Evolutionary conservation across 192 early-diverging fungal species (phyloP), one percentile per base, ranked within the genome.

Genomic region (Thamnidium elegans): DNA sequence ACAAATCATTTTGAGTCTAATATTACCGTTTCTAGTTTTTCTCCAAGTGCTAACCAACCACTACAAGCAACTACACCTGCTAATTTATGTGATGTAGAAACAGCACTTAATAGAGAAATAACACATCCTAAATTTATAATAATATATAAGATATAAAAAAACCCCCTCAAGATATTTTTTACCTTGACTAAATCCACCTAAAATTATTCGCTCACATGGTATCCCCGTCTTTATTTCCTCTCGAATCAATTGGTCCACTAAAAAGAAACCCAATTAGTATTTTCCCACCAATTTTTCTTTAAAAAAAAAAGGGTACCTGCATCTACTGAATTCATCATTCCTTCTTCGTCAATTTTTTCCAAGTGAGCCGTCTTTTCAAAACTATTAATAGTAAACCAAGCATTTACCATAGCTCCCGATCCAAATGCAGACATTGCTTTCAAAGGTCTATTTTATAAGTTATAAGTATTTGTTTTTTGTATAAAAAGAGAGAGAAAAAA

Each of bases 131-230:
- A 23, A 26, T 26, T 26, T 6, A 54, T 8, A 58, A 20, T 15
- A 1, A 17, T 31, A 50, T 5, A 8, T 8, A 17, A 32, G 30
- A 50, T 19, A 50, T 10, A 62, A 9, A 50, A 7, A 21, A 0
- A 15, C 26, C 15, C 11, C 4, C 19, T 36, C 55, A 43, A 13
- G 53, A 6, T 30, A 30, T 10, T 26, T 32, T 14, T 30, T 62
- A 75, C 73, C 93, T 73, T 99, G 96, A 20, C 92, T 94, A 66
- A 99, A 99, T 1, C 96, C 96, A 58, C 92, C 94, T 13, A 99
- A 50, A 45, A 97, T 86, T 50, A 99, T 99, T n/a, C 93, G 82
- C 50, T 86, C 74, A 7, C 90, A 72, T 3, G 90, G 84, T 58
- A 92, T 95, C 7, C 92, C 87, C 30, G 73, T 50, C 15, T 90